phyloP scores from a whole-genome alignment of 768 basidiomycete genomes.

The Trametes punicea region DNA sequence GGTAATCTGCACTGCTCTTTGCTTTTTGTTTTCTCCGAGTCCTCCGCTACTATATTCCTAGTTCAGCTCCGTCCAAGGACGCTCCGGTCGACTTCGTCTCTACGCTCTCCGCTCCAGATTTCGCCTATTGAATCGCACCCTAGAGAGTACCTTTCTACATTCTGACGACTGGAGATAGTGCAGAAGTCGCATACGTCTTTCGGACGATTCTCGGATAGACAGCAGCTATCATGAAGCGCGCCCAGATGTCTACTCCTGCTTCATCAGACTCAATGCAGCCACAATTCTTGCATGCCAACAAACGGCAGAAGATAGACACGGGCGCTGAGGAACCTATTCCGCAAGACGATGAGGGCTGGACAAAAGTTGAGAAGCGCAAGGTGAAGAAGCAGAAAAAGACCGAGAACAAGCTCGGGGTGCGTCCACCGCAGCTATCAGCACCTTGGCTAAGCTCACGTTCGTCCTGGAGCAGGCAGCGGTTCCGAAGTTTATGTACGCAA shows the following conservation, averaged over 20 bases:
- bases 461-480: constrained; percentile 41
- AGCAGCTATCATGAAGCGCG: not conserved
- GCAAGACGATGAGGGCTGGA: constrained; percentile 48
- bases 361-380: constrained; percentile 69
- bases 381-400: constrained; percentile 62
- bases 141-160: too few relatives aligned
- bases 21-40: not conserved
- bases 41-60: too few relatives aligned
- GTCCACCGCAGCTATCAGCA: constrained; percentile 31
- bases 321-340: not conserved
- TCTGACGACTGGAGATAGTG: too few relatives aligned
- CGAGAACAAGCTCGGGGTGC: constrained; percentile 59
- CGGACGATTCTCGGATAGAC: too few relatives aligned
- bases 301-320: constrained; percentile 2
- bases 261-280: not conserved
- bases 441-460: constrained; percentile 13
- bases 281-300: not conserved
- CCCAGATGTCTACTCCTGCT: not conserved
- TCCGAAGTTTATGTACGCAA: constrained; percentile 80
- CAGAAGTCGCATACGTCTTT: too few relatives aligned
- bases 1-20: not conserved
- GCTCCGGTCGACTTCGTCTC: too few relatives aligned
- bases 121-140: too few relatives aligned
- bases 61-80: too few relatives aligned
- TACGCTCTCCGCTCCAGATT: not conserved